Evolutionary conservation across 1,284 basidiomycete genomes (phyloP), one percentile per base, ranked within the genome.

Genomic region (Fereydounia khargensis): DNA sequence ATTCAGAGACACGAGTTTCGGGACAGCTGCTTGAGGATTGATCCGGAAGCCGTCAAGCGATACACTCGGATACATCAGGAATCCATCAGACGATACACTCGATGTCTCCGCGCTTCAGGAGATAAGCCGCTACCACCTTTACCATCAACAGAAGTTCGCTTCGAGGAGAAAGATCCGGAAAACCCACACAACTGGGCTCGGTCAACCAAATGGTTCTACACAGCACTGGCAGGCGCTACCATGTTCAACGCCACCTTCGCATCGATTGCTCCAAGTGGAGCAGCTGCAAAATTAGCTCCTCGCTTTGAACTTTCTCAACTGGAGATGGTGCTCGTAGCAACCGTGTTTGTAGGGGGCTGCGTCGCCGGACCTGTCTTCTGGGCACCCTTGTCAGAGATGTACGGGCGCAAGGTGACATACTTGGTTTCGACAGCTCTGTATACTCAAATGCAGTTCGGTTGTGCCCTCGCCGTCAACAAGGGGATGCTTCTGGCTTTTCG

Each of bases 171-270:
- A 9, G 33, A 35, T 35, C 18, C 33, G 8, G 33, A 4, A 4
- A 35, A 35, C 17, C 33, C 33, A 16, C 33, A 19, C 6, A 35
- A 47, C 44, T 39, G 38, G 38, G 14, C 25, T 6, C 8, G 3
- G 11, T 4, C 6, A 20, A 8, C 19, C 8, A 4, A 20, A 20
- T 60, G 57, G 57, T n/a, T 39, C 18, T 47, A 45, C 39, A 55
- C 48, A 9, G 19, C 40, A 8, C 31, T 60, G 7, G 47, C 44
- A 1, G 52, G 52, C 14, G 31, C 52, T 21, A 55, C 52, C 42
- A 60, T 60, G 57, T 51, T 60, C 37, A 60, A 55, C 24, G 57
- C 31, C 18, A 55, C 57, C 0, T 55, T 60, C 24, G 57, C 52
- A 11, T 60, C 57, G 14, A 60, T 52, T 13, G 47, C 48, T 9